Evolutionary conservation across 192 early-diverging fungal genomes (phyloP).

Genomic region (Pilaira anomala): DNA sequence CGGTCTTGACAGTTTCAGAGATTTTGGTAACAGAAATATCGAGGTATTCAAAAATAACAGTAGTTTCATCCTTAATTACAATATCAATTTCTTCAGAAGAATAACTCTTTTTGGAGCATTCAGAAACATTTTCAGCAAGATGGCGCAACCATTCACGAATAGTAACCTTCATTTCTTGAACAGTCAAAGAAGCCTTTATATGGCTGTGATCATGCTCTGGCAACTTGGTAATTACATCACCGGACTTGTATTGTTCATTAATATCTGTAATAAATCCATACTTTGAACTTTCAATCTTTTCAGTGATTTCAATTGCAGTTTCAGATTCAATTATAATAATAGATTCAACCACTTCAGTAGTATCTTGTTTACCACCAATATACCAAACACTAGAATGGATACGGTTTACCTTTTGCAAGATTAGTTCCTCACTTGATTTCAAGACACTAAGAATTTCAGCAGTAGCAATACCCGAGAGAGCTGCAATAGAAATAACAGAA

Average conservation of each 20-base stretch:
- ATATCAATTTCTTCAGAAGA: conserved; percentile 8
- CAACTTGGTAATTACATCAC: background rate
- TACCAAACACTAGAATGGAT: conserved; percentile 14
- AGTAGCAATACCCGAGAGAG: conserved; percentile 9
- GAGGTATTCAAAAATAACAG: background rate
- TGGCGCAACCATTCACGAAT: conserved; percentile 10
- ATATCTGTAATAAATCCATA: background rate
- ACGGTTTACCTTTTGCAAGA: conserved; percentile 5
- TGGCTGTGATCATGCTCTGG: background rate
- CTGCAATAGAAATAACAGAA: conserved; percentile 7
- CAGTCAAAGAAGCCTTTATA: background rate
- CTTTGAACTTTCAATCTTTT: conserved; percentile 9
- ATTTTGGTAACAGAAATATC: conserved; percentile 16
- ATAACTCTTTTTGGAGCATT: conserved; percentile 1
- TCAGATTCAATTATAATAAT: conserved; percentile 7
- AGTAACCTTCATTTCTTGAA: conserved; percentile 20
- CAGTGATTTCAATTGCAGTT: conserved; percentile 3
- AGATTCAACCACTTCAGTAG: background rate
- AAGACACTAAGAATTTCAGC: background rate
- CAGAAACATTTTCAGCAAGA: conserved; percentile 19
- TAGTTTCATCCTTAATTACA: conserved; percentile 6
- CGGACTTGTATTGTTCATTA: background rate
- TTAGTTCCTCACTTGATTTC: background rate
- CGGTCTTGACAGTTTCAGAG: conserved; percentile 6
- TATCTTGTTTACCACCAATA: conserved; percentile 1